phyloP scores from a whole-genome alignment of 108 stramenopile species.

The Mayamaea pseudoterrestris region DNA sequence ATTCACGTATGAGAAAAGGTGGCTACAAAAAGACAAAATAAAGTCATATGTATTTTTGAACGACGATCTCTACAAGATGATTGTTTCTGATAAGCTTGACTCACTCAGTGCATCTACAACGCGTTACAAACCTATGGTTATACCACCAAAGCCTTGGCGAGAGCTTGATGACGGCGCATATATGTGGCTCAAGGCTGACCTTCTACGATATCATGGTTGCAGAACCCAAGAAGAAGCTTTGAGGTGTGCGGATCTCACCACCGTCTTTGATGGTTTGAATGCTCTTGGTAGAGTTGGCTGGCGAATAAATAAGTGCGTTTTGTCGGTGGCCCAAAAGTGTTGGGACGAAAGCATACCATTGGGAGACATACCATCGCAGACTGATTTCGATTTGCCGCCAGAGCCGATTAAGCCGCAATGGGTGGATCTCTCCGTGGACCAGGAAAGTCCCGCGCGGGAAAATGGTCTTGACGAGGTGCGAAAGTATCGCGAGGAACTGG shows the following conservation, averaged over 20 bases:
- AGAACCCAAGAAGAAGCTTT: conserved; percentile 38
- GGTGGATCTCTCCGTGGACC: conserved; percentile 9
- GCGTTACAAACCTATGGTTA: conserved; percentile 82
- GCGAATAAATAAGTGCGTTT: conserved; percentile 74
- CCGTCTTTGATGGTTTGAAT: conserved; percentile 79
- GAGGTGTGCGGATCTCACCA: conserved; percentile 46
- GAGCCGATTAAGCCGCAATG: conserved; percentile 28
- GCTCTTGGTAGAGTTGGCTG: conserved; percentile 75
- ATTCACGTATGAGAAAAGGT: conserved; percentile 32
- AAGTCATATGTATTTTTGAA: conserved; percentile 28
- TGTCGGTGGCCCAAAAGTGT: conserved; percentile 55
- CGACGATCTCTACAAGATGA: conserved; percentile 23
- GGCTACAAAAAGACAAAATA: conserved; percentile 15
- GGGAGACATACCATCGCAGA: conserved; percentile 78
- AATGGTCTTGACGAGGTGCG: conserved; percentile 23
- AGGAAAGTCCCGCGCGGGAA: conserved; percentile 22
- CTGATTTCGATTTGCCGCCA: conserved; percentile 64
- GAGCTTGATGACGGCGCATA: conserved; percentile 64
- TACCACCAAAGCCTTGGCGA: conserved; percentile 82
- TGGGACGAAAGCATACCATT: conserved; percentile 67
- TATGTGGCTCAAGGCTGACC: conserved; percentile 39
- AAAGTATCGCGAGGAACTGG: conserved; percentile 34
- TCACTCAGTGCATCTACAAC: conserved; percentile 33
- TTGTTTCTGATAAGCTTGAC: conserved; percentile 29
- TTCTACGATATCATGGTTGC: conserved; percentile 77